Base-by-base conservation (phyloP, 768 basidiomycete species). In the Pilatotrama ljubarskyi region DNA sequence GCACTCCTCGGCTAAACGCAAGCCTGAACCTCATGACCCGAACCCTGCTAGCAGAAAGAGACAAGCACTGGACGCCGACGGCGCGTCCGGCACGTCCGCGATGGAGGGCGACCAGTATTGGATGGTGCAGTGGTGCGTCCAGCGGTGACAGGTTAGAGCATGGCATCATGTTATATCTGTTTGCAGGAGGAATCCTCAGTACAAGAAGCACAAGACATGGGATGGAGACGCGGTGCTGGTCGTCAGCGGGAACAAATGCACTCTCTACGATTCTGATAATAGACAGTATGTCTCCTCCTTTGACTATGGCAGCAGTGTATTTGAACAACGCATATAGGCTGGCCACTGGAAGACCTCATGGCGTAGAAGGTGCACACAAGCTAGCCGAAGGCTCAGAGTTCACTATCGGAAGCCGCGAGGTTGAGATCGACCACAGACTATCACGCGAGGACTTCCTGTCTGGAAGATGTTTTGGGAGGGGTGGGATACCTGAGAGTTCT, bases 151-250 rank as follows among this genome's bases (percentile, higher is more conserved):
- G 2, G 5, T 17, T 7, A 32, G 11, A 18, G 1, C 42, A 26
- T 35, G 18, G 32, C n/a, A 40, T 9, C 3, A 15, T 42, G 6
- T 1, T 37, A 29, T 5, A 38, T 8, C 10, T 49, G 18, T 44
- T 22, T 41, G 26, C 36, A 90, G 88, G 89, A 76, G 89, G 59
- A 80, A 76, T 44, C 86, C 80, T 43, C 89, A 92, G 71, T 76
- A 78, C 38, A 90, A 84, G 75, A 95, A 95, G 73, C 87, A 94
- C 68, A 93, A 93, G 71, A 93, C 89, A 0, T 95, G 93, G 93
- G 92, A 95, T 52, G 92, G 90, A 37, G 91, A 88, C 66, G 87
- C 80, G 37, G 78, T 88, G n/a, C 77, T 91, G 5, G 82, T 83
- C 10, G 75, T 84, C 17, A 78, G 67, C 58, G 74, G 71, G 44